phyloP scores from a whole-genome alignment of 2,329 filamentous ascomycete species.

The Exutisphaerella laricina region DNA sequence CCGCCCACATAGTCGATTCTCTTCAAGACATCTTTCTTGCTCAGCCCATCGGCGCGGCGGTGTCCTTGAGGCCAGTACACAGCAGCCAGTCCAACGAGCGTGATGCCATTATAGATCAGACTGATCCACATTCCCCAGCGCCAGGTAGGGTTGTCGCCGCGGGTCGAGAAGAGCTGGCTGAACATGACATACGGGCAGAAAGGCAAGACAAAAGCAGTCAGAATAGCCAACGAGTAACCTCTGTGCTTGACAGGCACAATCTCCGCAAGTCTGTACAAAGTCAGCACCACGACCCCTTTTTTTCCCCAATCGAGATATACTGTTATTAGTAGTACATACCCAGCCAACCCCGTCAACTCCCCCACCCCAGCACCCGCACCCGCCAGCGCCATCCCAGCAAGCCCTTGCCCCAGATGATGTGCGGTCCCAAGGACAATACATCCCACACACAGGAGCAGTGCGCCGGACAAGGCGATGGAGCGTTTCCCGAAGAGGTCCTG shows the following conservation, averaged over 20 bases:
- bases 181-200: slow-evolving; percentile 59
- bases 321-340: slow-evolving; percentile 26
- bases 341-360: slow-evolving; percentile 62
- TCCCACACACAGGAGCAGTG: slow-evolving; percentile 50
- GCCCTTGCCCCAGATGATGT: slow-evolving; percentile 41
- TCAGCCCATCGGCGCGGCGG: slow-evolving; percentile 38
- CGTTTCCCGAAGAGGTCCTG: slow-evolving; percentile 59
- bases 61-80: slow-evolving; percentile 52
- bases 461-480: slow-evolving; percentile 53
- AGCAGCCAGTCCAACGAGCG: slow-evolving; percentile 30
- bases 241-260: slow-evolving; percentile 24
- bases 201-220: slow-evolving; percentile 43
- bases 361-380: slow-evolving; percentile 62
- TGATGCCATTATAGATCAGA: slow-evolving; percentile 23
- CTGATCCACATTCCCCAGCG: slow-evolving; percentile 42
- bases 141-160: slow-evolving; percentile 41
- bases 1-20: slow-evolving; percentile 50
- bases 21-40: slow-evolving; percentile 37
- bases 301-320: too few species aligned
- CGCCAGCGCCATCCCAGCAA: slow-evolving; percentile 54
- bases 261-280: slow-evolving; percentile 21
- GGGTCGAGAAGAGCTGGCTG: slow-evolving; percentile 50
- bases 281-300: too few species aligned
- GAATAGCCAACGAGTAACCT: slow-evolving; percentile 23
- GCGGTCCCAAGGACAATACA: slow-evolving; percentile 56